phyloP scores from a whole-genome alignment of 2,329 filamentous ascomycete genomes.

The Rutstroemia sp. region DNA sequence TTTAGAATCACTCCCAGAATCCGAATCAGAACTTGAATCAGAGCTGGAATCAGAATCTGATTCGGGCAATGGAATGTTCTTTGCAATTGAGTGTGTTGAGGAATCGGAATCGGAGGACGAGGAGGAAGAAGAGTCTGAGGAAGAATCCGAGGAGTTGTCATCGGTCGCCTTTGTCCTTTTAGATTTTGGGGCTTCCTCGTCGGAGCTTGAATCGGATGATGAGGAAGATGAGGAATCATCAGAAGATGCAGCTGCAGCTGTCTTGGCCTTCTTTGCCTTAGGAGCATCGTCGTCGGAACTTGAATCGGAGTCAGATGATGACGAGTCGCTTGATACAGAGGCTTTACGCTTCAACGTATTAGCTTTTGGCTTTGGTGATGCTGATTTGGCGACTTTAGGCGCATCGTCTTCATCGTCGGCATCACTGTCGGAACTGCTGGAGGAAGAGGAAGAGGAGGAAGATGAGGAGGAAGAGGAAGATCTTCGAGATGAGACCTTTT shows the following conservation, averaged over 20 bases:
- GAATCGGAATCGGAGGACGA: conserved; percentile 24
- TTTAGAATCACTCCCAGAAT: conserved; percentile 35
- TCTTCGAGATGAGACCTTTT: conserved; percentile 26
- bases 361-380: conserved; percentile 24
- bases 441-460: conserved; percentile 33
- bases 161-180: conserved; percentile 41
- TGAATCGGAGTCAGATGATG: conserved; percentile 29
- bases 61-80: conserved; percentile 24
- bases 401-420: conserved; percentile 41
- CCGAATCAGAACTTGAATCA: conserved; percentile 24
- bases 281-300: conserved; percentile 22
- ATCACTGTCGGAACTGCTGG: conserved; percentile 40
- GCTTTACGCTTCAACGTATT: conserved; percentile 51
- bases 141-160: conserved; percentile 23
- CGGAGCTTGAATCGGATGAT: conserved; percentile 23
- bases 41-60: conserved; percentile 29
- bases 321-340: conserved; percentile 20
- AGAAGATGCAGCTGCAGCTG: conserved; percentile 11
- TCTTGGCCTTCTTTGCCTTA: conserved; percentile 11
- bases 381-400: conserved; percentile 19
- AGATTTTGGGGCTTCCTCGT: conserved; percentile 36
- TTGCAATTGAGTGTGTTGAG: conserved; percentile 22
- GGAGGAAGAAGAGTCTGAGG: conserved; percentile 26
- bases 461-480: conserved; percentile 32
- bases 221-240: conserved; percentile 15